Base-by-base conservation (phyloP, 2,329 filamentous ascomycete species). In the Cercospora brassicicola region DNA sequence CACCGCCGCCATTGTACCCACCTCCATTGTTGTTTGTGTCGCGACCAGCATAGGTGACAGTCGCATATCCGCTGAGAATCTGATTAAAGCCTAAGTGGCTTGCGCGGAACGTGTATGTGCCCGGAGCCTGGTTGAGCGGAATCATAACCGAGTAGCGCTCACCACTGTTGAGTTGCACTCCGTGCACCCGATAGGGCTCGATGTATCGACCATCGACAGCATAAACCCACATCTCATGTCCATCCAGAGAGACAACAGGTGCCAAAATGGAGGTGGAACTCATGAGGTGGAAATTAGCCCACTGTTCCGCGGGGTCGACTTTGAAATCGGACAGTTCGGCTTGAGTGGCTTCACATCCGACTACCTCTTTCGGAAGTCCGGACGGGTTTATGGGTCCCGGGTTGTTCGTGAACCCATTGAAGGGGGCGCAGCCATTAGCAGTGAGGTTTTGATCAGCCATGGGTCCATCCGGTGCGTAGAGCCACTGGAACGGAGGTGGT, bases 141-240 rank as follows among this genome's bases (percentile, higher is more conserved):
- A 86, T 72, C 59, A 87, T 73, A 1, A 87, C 78, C 0, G 85
- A 86, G 73, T 84, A 87, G 6, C 86, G 82, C 67, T 85, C 84
- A 11, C 86, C 86, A 67, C 86, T 87, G 69, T 79, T 78, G 3
- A 88, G 71, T 0, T 75, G 73, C 23, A 87, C 75, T 10, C 81
- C 82, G 8, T 87, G 79, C 0, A 84, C 84, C 5, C 79, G 79
- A 61, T 84, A 79, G 2, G 86, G 87, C 68, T 83, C 77, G 62
- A 88, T 84, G 73, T 86, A 87, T 26, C 64, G 63, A 11, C 69
- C 71, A 66, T 72, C 67, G 15, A 71, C 66, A 36, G 65, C 69
- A 60, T 71, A 71, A 4, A 72, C 66, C 65, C 65, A 71, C 65
- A 71, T 59, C 10, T 66, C 67, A 48, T 72, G 69, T 1, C 65